phyloP scores from a whole-genome alignment of 805 yeast genomes.

The Candida yuanshanica region DNA sequence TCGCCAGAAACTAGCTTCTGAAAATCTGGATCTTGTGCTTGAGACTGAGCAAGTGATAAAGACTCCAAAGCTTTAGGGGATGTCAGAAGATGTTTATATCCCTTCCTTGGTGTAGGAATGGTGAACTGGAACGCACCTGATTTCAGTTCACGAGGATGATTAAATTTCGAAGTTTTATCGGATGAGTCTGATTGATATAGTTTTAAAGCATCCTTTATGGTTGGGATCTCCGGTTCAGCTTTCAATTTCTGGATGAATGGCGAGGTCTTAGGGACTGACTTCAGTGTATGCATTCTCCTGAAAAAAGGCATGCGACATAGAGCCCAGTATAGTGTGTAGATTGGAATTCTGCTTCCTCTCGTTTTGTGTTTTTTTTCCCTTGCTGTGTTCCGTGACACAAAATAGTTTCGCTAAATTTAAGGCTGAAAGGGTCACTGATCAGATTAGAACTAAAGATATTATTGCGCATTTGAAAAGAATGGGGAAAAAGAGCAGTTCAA shows the following conservation, averaged over 20 bases:
- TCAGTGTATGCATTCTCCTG: conserved; percentile 9
- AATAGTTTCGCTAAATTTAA: too few relatives aligned
- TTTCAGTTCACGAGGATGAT: conserved; percentile 45
- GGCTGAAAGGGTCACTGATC: too few relatives aligned
- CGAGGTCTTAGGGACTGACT: conserved; percentile 10
- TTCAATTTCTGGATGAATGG: conserved; percentile 10
- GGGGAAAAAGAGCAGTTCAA: too few relatives aligned
- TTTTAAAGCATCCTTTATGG: conserved; percentile 24
- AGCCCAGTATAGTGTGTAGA: too few relatives aligned
- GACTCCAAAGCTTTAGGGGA: conserved; percentile 58
- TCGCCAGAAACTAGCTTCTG: conserved; percentile 60
- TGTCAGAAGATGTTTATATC: conserved; percentile 48
- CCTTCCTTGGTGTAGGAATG: conserved; percentile 55
- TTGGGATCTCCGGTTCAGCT: conserved; percentile 28
- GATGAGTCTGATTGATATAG: conserved; percentile 20
- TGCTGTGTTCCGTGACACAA: too few relatives aligned
- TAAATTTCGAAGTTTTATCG: conserved; percentile 27
- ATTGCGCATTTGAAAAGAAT: too few relatives aligned
- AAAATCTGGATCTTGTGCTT: conserved; percentile 38
- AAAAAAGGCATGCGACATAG: neutral
- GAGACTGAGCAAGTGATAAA: conserved; percentile 43
- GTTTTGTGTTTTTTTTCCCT: neutral
- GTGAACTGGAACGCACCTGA: conserved; percentile 72
- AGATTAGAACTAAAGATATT: too few relatives aligned
- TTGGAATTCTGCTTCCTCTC: too few relatives aligned